Base-by-base conservation (phyloP, 2,329 filamentous ascomycete genomes). In the Cryoendolithus antarcticus region DNA sequence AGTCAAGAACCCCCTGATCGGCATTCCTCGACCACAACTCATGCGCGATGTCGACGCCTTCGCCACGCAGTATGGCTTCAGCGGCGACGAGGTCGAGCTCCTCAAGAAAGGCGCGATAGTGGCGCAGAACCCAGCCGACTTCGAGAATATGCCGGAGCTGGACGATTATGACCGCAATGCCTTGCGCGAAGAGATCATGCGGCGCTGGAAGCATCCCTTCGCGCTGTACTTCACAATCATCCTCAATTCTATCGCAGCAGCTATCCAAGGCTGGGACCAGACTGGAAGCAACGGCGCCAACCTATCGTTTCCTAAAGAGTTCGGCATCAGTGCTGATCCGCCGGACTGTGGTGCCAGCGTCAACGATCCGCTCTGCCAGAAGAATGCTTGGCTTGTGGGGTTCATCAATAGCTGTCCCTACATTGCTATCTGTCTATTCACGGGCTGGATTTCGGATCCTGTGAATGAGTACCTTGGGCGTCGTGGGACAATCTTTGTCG, bases 371-470 rank as follows among this genome's bases (percentile, higher is more conserved):
- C 30, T 37, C 8, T 41, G 39, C 30, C 39, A 41, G 34, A 21
- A 34, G 9, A 70, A 75, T 48, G 62, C 64, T 11, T 75, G 72
- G 65, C 62, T 82, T 28, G 64, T 82, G n/a, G 81, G 81, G 33
- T 59, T 82, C 2, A 64, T 85, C 44, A 85, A 85, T 45, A 65
- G 71, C 13, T 69, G 62, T 35, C 63, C 71, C 0, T 72, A 77
- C 39, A 62, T 77, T 37, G 70, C 68, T 37, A 37, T 27, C 24
- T 27, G 40, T 42, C 44, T 48, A 13, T 47, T 53, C 39, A 40
- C 49, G 30, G 48, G 50, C n/a, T 36, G 39, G 29, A 24, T 45
- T 12, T 43, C 66, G 48, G 75, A 76, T 4, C 49, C 49, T 74
- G 59, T 78, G 35, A 58, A 58, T 40, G 42, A 49, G 42, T 53